Conservation (phyloP, 2,329 filamentous ascomycete species). For the Trichoderma harzianum region DNA sequence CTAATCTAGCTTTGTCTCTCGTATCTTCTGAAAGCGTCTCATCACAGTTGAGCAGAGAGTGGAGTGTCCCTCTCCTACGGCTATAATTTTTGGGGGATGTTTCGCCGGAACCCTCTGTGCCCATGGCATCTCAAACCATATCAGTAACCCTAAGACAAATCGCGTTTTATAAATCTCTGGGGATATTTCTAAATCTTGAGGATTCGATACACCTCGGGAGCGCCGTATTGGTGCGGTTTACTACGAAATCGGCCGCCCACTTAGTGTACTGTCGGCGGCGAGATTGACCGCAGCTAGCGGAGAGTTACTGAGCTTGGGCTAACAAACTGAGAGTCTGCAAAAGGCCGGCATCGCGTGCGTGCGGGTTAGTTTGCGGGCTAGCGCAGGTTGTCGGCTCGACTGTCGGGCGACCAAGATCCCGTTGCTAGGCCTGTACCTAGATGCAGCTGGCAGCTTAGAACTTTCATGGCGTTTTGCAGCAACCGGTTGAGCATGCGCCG, state of each 20-base stretch:
- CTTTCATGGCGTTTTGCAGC: background rate
- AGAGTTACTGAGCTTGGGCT: background rate
- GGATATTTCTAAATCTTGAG: background rate
- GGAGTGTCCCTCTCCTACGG: background rate
- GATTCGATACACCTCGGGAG: background rate
- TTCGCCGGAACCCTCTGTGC: background rate
- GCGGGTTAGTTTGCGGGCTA: background rate
- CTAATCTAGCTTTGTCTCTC: too few relatives aligned
- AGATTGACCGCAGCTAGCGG: background rate
- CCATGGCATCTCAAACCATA: background rate
- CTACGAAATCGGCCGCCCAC: background rate
- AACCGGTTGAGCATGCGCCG: background rate
- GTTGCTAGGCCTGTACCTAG: background rate
- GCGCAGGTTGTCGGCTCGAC: background rate
- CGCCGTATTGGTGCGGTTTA: background rate
- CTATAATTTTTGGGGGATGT: accelerated
- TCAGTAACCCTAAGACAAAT: background rate
- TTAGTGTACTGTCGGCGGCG: background rate
- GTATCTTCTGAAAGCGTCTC: background rate
- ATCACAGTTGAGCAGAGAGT: background rate
- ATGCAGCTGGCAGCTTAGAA: background rate
- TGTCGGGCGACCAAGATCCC: background rate
- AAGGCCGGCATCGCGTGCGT: background rate
- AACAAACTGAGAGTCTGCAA: background rate
- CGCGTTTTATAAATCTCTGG: background rate